Evolutionary conservation across 2,329 filamentous ascomycete genomes (phyloP).

Genomic region (Beauveria scarabaeidicola): DNA sequence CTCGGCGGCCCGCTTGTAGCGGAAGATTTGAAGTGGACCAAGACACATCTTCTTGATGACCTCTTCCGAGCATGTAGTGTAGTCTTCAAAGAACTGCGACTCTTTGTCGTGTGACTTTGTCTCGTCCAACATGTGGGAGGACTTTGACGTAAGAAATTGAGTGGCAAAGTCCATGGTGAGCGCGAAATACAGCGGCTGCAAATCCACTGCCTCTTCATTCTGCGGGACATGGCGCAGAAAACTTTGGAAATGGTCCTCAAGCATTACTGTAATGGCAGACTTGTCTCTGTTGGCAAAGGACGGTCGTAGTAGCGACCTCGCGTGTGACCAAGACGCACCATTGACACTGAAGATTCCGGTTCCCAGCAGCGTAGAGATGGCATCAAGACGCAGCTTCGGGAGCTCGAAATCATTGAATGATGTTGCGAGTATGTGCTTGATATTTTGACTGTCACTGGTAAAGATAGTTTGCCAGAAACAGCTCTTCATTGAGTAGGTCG

Average conservation of each 20-base stretch:
- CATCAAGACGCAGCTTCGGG: slow-evolving; percentile 26
- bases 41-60: slow-evolving; percentile 18
- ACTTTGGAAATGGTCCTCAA: slow-evolving; percentile 27
- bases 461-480: slow-evolving; percentile 27
- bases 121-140: slow-evolving; percentile 16
- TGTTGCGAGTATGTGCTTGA: slow-evolving; percentile 45
- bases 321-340: slow-evolving; percentile 37
- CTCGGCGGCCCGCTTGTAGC: slow-evolving; percentile 18
- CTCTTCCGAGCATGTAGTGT: slow-evolving; percentile 24
- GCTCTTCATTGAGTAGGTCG: slow-evolving; percentile 25
- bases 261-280: slow-evolving; percentile 17
- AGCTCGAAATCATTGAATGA: slow-evolving; percentile 43
- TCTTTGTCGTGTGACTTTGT: slow-evolving; percentile 17
- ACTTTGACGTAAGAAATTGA: slow-evolving; percentile 49
- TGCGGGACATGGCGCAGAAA: slow-evolving; percentile 29
- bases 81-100: slow-evolving; percentile 27
- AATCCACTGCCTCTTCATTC: slow-evolving; percentile 31
- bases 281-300: slow-evolving; percentile 27
- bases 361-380: slow-evolving; percentile 33
- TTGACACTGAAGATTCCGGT: slow-evolving; percentile 41
- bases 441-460: slow-evolving; percentile 40
- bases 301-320: slow-evolving; percentile 28
- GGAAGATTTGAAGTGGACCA: slow-evolving; percentile 23
- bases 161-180: slow-evolving; percentile 48
- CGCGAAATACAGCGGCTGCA: slow-evolving; percentile 46